Evolutionary conservation across 1,139 yeast species (phyloP).

Genomic region (Kluyveromyces sp.): DNA sequence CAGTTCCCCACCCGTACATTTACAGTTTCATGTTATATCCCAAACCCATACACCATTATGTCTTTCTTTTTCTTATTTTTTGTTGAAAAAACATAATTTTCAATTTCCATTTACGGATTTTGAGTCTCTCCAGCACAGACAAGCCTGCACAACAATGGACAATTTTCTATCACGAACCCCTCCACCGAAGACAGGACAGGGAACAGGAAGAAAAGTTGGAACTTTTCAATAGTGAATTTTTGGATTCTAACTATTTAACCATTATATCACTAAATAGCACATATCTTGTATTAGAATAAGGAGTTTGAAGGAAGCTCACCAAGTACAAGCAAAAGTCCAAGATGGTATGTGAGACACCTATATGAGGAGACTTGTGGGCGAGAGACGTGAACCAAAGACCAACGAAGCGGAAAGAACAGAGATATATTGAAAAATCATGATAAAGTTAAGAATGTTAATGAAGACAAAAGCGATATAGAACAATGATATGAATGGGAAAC

Average conservation of each 20-base stretch:
- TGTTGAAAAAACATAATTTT: not conserved
- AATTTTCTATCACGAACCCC: too few species aligned
- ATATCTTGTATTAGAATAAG: too few species aligned
- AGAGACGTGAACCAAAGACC: not conserved
- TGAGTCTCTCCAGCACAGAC: not conserved
- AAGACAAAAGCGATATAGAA: not conserved
- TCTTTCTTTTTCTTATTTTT: not conserved
- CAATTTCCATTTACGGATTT: too few species aligned
- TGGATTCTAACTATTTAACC: too few species aligned
- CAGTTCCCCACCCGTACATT: not conserved
- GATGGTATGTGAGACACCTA: slow-evolving; percentile 13
- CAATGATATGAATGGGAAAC: not conserved
- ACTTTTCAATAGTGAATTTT: too few species aligned
- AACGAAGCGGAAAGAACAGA: not conserved
- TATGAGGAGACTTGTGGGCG: not conserved
- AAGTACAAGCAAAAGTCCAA: slow-evolving; percentile 11
- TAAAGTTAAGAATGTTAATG: not conserved
- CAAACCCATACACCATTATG: not conserved
- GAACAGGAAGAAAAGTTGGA: too few species aligned
- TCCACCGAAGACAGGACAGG: too few species aligned
- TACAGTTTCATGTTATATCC: not conserved
- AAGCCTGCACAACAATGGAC: not conserved
- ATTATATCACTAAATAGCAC: too few species aligned
- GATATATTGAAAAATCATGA: too few species aligned
- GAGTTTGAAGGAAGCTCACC: not conserved